These are phyloP conservation scores for Passiflora organensis DNA, from an alignment of 345 rosid species.

Conservation along the genomic window DNA sequence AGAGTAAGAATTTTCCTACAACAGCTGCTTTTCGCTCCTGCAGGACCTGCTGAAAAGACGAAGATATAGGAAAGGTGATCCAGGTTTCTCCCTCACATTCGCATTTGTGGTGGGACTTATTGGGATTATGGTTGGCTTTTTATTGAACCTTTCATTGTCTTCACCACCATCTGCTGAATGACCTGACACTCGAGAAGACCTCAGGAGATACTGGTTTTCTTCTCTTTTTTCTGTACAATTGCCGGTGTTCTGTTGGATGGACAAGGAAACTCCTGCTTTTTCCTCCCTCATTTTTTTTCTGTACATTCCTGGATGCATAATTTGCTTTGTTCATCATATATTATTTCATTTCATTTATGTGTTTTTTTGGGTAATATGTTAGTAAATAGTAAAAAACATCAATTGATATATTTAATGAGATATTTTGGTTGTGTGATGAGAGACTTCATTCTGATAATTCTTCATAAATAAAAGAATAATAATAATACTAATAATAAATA, in stretches of 20 bases:
- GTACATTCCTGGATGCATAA: slow-evolving; percentile 26
- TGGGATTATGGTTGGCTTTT: slow-evolving; percentile 71
- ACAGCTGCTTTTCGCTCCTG: not conserved
- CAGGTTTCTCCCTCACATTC: slow-evolving; percentile 63
- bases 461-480: too few relatives aligned
- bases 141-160: slow-evolving; percentile 60
- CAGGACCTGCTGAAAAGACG: slow-evolving; percentile 75
- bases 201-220: slow-evolving; percentile 6
- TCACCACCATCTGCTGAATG: slow-evolving; percentile 36
- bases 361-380: not conserved
- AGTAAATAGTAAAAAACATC: not conserved
- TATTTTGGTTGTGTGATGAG: not conserved
- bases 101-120: slow-evolving; percentile 73
- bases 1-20: too few relatives aligned
- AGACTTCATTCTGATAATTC: not conserved
- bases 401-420: not conserved
- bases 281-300: slow-evolving; percentile 13
- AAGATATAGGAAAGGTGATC: slow-evolving; percentile 42
- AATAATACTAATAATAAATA: too few relatives aligned
- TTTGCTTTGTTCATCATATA: slow-evolving; percentile 18
- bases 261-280: slow-evolving; percentile 14
- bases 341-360: slow-evolving; percentile 24
- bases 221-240: slow-evolving; percentile 26
- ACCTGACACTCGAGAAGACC: not conserved
- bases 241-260: slow-evolving; percentile 19